Conservation (phyloP, 225 moss, liverwort and hornwort species). For the Climacium dendroides region DNA sequence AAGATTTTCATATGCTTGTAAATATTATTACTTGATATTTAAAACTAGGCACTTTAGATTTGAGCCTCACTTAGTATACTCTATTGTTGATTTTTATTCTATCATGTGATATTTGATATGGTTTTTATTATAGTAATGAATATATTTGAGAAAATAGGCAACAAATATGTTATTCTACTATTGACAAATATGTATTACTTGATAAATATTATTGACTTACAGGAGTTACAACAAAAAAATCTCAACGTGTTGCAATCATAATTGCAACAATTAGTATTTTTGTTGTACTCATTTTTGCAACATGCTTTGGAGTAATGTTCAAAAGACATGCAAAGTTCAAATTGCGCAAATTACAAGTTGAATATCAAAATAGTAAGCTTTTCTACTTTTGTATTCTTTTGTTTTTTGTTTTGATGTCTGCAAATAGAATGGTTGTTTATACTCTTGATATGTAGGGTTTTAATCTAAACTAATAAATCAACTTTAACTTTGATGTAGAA, state of each 20-base stretch:
- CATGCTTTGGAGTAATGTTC: not conserved
- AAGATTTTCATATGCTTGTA: rapidly evolving
- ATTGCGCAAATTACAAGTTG: not conserved
- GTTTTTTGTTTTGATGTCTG: not conserved
- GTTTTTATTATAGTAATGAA: not conserved
- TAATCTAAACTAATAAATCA: not conserved
- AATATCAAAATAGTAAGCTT: not conserved
- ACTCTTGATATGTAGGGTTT: no score
- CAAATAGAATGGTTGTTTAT: no score
- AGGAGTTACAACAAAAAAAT: not conserved
- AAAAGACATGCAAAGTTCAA: not conserved
- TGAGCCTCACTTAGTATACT: not conserved
- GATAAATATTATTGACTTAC: not conserved
- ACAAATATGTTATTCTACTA: not conserved
- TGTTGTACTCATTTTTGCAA: not conserved
- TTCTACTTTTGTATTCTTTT: not conserved
- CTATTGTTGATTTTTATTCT: not conserved
- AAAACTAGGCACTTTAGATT: no score
- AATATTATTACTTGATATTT: not conserved
- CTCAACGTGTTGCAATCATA: not conserved
- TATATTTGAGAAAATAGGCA: not conserved
- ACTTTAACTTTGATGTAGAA: not conserved
- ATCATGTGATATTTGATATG: no score
- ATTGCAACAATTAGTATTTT: not conserved
- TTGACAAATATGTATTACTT: not conserved